Conservation (phyloP, 306 rosid species). For the Ziziphus jujuba region DNA sequence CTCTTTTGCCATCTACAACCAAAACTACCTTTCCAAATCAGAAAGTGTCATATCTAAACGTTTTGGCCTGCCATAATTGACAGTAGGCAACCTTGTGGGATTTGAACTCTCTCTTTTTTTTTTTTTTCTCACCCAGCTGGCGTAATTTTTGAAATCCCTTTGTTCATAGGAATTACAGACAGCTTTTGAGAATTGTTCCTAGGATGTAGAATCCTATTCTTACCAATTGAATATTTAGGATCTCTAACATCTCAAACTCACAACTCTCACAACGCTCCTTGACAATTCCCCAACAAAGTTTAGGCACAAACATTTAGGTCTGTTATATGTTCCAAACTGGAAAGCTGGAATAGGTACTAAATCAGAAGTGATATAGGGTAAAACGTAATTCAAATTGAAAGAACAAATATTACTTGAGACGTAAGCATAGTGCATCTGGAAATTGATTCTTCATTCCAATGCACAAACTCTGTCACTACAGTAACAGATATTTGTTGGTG, state of each 20-base stretch:
- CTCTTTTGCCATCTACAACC: not conserved
- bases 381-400: slow-evolving; percentile 8
- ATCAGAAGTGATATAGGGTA: not conserved
- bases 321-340: not conserved
- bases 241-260: not conserved
- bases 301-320: not conserved
- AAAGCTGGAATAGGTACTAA: not conserved
- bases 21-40: not conserved
- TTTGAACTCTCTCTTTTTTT: too few relatives aligned
- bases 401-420: slow-evolving; percentile 66
- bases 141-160: too few relatives aligned
- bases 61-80: not conserved
- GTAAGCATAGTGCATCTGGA: slow-evolving; percentile 89
- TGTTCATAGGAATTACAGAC: too few relatives aligned
- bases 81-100: not conserved
- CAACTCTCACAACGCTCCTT: too few relatives aligned
- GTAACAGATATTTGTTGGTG: slow-evolving; percentile 97
- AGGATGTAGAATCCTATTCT: too few relatives aligned
- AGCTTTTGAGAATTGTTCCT: too few relatives aligned
- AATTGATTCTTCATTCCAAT: slow-evolving; percentile 99
- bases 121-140: too few relatives aligned
- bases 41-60: not conserved
- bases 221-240: not conserved
- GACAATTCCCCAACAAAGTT: not conserved
- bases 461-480: slow-evolving; percentile 95